Base-by-base conservation (phyloP, 1,139 yeast genomes). In the Hansenula anomala region DNA sequence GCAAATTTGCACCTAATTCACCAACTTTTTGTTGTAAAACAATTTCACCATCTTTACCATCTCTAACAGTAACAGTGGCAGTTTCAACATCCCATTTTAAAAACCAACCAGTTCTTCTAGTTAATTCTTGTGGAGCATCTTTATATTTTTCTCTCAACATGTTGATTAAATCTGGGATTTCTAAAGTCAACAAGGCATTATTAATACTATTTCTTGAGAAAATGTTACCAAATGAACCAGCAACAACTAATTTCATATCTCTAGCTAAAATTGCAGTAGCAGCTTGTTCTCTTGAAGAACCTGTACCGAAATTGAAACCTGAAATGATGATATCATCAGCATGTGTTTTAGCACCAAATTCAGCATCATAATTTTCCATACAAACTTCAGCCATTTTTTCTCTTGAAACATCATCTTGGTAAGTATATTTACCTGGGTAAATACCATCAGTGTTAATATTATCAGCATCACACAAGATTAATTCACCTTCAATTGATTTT, bases 241-340 rank as follows among this genome's bases (percentile, higher is more conserved):
- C 88, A 47, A 94, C 96, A 17, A 92, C 95, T 51, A 92, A 70
- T 51, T 80, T 79, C 76, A 92, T 88, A 43, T 92, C 97, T 55
- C 95, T 78, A 29, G 98, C 97, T 48, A 94, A 72, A 46, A 94
- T 85, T 33, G 95, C 90, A 23, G 98, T 92, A 29, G 98, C 98
- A 3, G 98, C 99, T 67, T 92, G 99, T 63, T 92, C 99, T 66
- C 98, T 81, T n/a, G 96, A 88, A 6, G 97, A 89, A 33, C 98
- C 98, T 16, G 97, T 90, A 52, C 98, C 99, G 59, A 92, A 92
- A 61, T 94, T 94, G 71, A 69, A 94, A 17, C 99, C 99, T 41
- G 92, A 79, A 38, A 92, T 77, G 41, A 92, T 78, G 49, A 92
- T 89, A 61, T 92, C 99, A 40, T 95, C 88, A 8, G 95, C 75